A percentile compares a stretch with the other conserved stretches of the same genome.
Conservation (phyloP, 2,329 filamentous ascomycete genomes). For the Aspergillus costaricaensis region DNA sequence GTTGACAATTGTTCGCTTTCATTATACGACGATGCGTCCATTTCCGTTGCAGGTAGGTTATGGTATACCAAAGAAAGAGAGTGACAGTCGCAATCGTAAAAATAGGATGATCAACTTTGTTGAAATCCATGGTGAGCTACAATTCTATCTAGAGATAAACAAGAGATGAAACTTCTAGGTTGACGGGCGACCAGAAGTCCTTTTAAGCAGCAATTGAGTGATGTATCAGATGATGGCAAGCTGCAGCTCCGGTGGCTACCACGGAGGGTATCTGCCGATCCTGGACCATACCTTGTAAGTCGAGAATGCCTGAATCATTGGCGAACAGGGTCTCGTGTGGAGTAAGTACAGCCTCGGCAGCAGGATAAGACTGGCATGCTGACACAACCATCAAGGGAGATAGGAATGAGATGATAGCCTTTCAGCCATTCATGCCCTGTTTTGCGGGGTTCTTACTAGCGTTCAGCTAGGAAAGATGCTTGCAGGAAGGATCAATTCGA, state of each 20-base stretch:
- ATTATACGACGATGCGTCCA: constrained; percentile 18
- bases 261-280: not conserved
- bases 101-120: constrained; percentile 5
- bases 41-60: constrained; percentile 15
- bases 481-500: too few relatives aligned
- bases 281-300: not conserved
- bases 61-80: constrained; percentile 13
- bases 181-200: not conserved
- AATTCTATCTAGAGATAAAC: not conserved
- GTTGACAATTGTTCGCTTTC: constrained; percentile 18
- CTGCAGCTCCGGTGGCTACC: not conserved
- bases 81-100: constrained; percentile 7
- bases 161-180: not conserved
- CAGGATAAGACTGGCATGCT: not conserved
- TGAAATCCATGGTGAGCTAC: not conserved
- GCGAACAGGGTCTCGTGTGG: not conserved
- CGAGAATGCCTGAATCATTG: not conserved
- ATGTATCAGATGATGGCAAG: not conserved
- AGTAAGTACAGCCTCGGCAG: not conserved
- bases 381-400: too few relatives aligned
- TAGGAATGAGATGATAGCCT: too few relatives aligned
- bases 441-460: too few relatives aligned
- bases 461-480: too few relatives aligned
- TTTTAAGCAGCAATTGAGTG: not conserved
- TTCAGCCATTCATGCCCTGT: too few relatives aligned